Conservation (phyloP, 345 rosid genomes). For the Xanthoceras sorbifolium region DNA sequence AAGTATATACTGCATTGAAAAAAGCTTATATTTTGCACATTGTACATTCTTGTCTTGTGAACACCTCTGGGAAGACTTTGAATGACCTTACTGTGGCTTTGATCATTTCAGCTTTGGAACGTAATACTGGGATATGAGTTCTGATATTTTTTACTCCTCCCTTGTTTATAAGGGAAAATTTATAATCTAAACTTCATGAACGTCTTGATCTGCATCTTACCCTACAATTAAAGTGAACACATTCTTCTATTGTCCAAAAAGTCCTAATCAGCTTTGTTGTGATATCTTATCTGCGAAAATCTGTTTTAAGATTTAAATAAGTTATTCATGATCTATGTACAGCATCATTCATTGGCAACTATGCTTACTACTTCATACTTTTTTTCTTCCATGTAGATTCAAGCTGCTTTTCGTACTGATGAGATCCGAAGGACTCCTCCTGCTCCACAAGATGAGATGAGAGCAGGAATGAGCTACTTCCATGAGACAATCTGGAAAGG, state of each 20-base stretch:
- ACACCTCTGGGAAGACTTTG: not conserved
- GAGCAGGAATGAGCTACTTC: conserved; percentile 99
- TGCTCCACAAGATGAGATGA: conserved; percentile 99
- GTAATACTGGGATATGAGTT: not conserved
- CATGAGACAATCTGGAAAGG: conserved; percentile 99
- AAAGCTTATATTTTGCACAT: too few species aligned
- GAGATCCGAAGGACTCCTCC: conserved; percentile 97
- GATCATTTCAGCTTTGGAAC: not conserved
- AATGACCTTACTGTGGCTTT: not conserved
- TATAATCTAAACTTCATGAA: not conserved
- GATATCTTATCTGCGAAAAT: not conserved
- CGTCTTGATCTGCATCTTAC: not conserved
- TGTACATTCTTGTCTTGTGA: not conserved
- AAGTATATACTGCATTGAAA: too few species aligned
- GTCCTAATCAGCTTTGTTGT: not conserved
- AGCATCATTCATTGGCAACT: not conserved
- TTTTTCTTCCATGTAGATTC: conserved; percentile 55
- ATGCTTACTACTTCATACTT: not conserved
- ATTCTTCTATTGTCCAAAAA: not conserved
- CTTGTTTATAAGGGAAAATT: not conserved
- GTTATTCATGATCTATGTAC: not conserved
- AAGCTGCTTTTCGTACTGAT: conserved; percentile 99
- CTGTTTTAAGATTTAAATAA: not conserved
- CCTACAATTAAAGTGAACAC: not conserved
- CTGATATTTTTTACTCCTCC: not conserved